Evolutionary conservation across 2,329 filamentous ascomycete genomes (phyloP), one percentile per base, ranked within the genome.

Genomic region (Alternaria metachromatica): DNA sequence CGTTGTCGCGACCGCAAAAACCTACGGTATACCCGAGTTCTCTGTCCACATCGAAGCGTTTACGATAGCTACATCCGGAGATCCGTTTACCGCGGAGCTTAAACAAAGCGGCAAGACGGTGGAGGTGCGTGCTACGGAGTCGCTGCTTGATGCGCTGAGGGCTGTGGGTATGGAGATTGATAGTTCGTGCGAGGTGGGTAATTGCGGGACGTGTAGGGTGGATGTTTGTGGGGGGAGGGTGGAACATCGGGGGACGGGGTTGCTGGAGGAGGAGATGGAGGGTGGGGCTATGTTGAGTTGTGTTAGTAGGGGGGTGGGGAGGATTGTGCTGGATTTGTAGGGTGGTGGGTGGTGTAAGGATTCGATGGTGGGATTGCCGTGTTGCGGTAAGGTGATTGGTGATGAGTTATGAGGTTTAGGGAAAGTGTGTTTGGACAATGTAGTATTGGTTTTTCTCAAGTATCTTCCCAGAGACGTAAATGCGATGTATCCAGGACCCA

Each of bases 31-130:
- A 0, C 74, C 81, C 0, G 79, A 83, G 3, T 79, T 82, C 1
- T 86, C 88, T 44, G 80, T 90, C 1, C 88, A 90, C 73, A 87
- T 85, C 62, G 89, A 91, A 74, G 84, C 85, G 0, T 91, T 90
- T 64, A 79, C 80, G 2, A 84, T 85, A 2, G 82, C 85, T 20
- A 80, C 82, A 0, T 82, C 82, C 0, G 88, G 88, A 0, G 87
- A 90, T 68, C 85, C 87, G 0, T 91, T 90, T 65, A 85, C 87
- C 44, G 88, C 81, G 0, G 82, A 87, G 50, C 81, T 90, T 0
- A 74, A 76, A 7, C 84, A 85, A 57, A 70, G 73, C 43, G 62
- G 74, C 50, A 82, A 78, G 66, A 75, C 79, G 2, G 63, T 90
- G 7, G 75, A 82, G 15, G 85, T 85, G 0, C 78, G 75, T 2